These are phyloP conservation scores for Cordyceps militaris DNA, from an alignment of 2,329 filamentous ascomycete genomes.

Conservation along the genomic window DNA sequence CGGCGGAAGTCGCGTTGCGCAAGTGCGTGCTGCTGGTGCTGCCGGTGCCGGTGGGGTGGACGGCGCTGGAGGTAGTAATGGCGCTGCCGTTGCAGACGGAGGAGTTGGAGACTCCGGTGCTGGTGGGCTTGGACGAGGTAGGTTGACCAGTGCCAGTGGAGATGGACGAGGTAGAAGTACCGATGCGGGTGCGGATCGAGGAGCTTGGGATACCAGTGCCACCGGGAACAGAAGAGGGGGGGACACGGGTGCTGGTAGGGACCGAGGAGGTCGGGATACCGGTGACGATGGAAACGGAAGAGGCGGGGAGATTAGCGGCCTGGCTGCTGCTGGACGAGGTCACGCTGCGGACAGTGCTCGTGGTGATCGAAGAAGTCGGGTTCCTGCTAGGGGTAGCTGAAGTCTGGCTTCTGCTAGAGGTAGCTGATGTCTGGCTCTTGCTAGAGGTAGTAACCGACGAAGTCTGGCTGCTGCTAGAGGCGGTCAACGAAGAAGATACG, in stretches of 20 bases:
- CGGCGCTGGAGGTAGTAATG: not conserved
- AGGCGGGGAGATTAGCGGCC: no score
- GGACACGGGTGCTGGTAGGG: no score
- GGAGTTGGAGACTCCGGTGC: not conserved
- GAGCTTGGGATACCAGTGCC: not conserved
- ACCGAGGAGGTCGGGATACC: no score
- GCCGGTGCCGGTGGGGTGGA: constrained; percentile 7
- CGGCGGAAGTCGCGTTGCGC: constrained; percentile 10
- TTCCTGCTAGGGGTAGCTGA: no score
- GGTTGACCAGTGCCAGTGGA: constrained; percentile 5
- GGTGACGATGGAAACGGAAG: not conserved
- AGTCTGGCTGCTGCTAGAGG: not conserved
- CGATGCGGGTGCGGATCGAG: not conserved
- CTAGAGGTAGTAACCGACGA: no score
- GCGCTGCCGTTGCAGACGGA: constrained; percentile 3
- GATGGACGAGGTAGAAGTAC: not conserved
- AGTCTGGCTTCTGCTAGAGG: no score
- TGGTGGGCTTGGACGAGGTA: constrained; percentile 1
- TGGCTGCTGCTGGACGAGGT: no score
- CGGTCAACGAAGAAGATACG: not conserved
- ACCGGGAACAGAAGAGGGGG: not conserved
- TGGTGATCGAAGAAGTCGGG: no score
- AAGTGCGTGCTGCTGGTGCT: not conserved
- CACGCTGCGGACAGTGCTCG: no score
- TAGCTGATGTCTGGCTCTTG: no score